A percentile compares a stretch with the other conserved stretches of the same genome.
Conservation (phyloP, 495 filamentous ascomycete genomes). For the Penicillium crystallinum region DNA sequence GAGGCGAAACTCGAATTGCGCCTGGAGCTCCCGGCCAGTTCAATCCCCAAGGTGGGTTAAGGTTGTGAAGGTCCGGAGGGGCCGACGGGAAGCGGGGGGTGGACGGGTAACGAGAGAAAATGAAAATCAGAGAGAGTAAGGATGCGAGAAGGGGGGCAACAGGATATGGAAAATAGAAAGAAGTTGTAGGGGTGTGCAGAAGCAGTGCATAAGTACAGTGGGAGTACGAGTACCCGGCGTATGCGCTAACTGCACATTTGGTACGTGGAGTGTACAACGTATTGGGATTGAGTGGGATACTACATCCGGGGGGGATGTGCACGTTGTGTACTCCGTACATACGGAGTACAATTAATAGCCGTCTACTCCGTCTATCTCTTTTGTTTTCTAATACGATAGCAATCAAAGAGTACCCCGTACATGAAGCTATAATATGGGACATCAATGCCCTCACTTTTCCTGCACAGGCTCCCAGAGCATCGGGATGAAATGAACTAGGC, state of each 20-base stretch:
- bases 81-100: background rate
- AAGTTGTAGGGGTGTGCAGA: background rate
- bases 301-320: too few relatives aligned
- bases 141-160: slow-evolving; percentile 8
- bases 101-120: slow-evolving; percentile 4
- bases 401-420: too few relatives aligned
- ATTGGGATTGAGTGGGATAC: too few relatives aligned
- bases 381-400: too few relatives aligned
- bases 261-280: background rate
- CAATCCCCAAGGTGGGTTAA: slow-evolving; percentile 1
- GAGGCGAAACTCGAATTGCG: background rate
- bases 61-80: slow-evolving; percentile 7
- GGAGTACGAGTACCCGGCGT: background rate
- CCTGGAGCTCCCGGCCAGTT: background rate
- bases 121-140: slow-evolving; percentile 1
- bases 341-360: too few relatives aligned
- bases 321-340: background rate
- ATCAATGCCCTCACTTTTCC: too few relatives aligned
- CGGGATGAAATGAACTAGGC: background rate
- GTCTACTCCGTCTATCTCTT: too few relatives aligned
- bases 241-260: background rate
- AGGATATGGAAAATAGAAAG: background rate
- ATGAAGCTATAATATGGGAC: too few relatives aligned
- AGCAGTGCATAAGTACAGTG: slow-evolving; percentile 7
- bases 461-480: background rate